Evolutionary conservation across 371 early-diverging fungal species (phyloP).

Genomic region (Nematocida ausubeli): DNA sequence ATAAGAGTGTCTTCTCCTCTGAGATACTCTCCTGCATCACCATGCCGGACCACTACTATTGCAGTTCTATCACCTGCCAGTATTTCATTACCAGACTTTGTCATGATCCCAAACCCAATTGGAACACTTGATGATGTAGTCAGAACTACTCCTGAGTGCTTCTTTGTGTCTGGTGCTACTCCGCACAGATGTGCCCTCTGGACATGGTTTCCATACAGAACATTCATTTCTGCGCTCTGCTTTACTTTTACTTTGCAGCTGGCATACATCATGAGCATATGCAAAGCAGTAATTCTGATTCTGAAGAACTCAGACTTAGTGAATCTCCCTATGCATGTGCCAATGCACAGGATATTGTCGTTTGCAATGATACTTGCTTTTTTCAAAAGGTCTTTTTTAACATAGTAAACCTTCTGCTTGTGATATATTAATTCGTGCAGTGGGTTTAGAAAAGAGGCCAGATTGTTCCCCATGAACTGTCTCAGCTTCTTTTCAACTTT

Average conservation of each 20-base stretch:
- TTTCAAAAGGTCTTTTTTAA: conserved; percentile 55
- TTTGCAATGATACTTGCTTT: conserved; percentile 54
- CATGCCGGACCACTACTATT: conserved; percentile 88
- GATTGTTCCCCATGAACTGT: conserved; percentile 64
- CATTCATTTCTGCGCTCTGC: conserved; percentile 96
- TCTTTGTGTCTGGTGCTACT: conserved; percentile 89
- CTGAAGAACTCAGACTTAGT: conserved; percentile 91
- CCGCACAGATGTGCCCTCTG: conserved; percentile 91
- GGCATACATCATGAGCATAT: conserved; percentile 84
- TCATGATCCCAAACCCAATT: conserved; percentile 93
- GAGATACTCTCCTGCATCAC: conserved; percentile 92
- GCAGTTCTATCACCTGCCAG: conserved; percentile 85
- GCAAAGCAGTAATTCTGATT: conserved; percentile 84
- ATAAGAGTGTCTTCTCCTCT: conserved; percentile 61
- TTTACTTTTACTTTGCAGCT: conserved; percentile 94
- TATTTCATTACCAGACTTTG: conserved; percentile 80
- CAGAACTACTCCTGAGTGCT: conserved; percentile 90
- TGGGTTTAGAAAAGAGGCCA: conserved; percentile 54
- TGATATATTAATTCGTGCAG: conserved; percentile 57
- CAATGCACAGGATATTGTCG: conserved; percentile 79
- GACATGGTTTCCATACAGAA: conserved; percentile 94
- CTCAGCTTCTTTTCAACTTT: conserved; percentile 64
- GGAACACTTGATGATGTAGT: conserved; percentile 85
- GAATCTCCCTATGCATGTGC: conserved; percentile 94
- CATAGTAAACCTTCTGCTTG: conserved; percentile 60